Percentiles rank a stretch among this genome's conserved stretches.
These are phyloP conservation scores for Leccinellum albellum DNA, from an alignment of 768 basidiomycete species.

Conservation along the genomic window DNA sequence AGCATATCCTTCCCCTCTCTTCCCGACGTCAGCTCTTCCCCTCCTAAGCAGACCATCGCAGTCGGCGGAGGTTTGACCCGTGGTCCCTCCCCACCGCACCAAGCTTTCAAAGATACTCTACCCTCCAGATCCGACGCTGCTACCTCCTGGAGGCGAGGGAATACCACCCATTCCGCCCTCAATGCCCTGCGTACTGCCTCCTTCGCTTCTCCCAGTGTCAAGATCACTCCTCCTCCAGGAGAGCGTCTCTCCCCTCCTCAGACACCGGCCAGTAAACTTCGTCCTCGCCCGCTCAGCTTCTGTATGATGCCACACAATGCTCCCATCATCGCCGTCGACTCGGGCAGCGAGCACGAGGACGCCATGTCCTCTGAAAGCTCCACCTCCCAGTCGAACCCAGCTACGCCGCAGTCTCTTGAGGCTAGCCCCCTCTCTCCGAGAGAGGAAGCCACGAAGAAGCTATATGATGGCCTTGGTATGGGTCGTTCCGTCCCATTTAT, in stretches of 20 bases:
- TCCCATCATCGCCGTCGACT: slow-evolving; percentile 56
- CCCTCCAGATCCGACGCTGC: slow-evolving; percentile 83
- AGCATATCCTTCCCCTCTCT: slow-evolving; percentile 39
- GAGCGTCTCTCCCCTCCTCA: slow-evolving; percentile 52
- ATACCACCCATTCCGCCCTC: slow-evolving; percentile 64
- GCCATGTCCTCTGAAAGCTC: slow-evolving; percentile 58
- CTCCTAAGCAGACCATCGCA: slow-evolving; percentile 59
- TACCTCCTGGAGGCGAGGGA: slow-evolving; percentile 77
- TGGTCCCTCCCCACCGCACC: slow-evolving; percentile 45
- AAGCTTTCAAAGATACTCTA: slow-evolving; percentile 29
- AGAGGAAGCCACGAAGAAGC: slow-evolving; percentile 82
- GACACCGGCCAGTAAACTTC: slow-evolving; percentile 36
- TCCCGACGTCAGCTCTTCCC: slow-evolving; percentile 34
- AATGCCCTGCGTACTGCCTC: slow-evolving; percentile 60
- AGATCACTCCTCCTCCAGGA: slow-evolving; percentile 66
- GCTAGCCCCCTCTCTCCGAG: slow-evolving; percentile 68
- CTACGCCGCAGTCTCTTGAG: slow-evolving; percentile 62
- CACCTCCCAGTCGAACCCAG: slow-evolving; percentile 63
- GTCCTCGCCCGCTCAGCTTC: slow-evolving; percentile 70
- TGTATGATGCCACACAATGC: slow-evolving; percentile 42
- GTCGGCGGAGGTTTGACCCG: slow-evolving; percentile 74
- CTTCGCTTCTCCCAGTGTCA: slow-evolving; percentile 55
- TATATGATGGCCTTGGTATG: slow-evolving; percentile 86
- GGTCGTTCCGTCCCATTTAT: slow-evolving; percentile 56
- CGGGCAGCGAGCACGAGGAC: slow-evolving; percentile 52